phyloP scores from a whole-genome alignment of 148 eudicot genomes.

The Rheum nobile region DNA sequence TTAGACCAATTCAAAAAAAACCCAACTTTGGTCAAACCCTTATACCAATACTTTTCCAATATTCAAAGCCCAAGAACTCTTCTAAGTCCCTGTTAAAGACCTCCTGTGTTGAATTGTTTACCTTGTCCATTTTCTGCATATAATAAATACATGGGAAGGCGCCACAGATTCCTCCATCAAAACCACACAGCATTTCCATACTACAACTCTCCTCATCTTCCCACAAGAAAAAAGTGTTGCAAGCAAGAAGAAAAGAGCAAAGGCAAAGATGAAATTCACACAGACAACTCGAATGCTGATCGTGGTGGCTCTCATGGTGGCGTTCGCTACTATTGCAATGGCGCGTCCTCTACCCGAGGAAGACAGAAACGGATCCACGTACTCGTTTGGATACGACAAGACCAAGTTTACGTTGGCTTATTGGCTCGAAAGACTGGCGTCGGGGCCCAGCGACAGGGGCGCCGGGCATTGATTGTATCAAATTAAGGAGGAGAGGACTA shows the following conservation, averaged over 20 bases:
- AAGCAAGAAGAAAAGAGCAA: background rate
- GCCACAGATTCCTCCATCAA: background rate
- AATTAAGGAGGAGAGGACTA: background rate
- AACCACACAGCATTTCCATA: background rate
- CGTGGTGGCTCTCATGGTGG: background rate
- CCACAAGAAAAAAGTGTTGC: background rate
- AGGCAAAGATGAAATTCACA: background rate
- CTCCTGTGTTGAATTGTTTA: background rate
- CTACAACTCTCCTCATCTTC: background rate
- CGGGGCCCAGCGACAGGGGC: background rate
- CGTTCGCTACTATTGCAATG: background rate
- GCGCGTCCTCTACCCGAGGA: background rate
- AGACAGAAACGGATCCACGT: background rate
- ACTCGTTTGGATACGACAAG: background rate
- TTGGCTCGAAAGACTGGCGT: conserved; percentile 6
- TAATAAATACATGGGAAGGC: background rate
- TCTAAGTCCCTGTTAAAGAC: background rate
- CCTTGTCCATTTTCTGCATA: background rate
- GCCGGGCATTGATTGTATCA: background rate
- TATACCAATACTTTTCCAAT: conserved; percentile 1
- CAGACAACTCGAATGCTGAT: background rate
- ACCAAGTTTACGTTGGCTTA: conserved; percentile 2
- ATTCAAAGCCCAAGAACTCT: background rate
- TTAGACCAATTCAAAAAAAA: background rate
- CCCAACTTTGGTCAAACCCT: background rate